Conservation (phyloP, 2,329 filamentous ascomycete genomes). For the Aspergillus sp. region DNA sequence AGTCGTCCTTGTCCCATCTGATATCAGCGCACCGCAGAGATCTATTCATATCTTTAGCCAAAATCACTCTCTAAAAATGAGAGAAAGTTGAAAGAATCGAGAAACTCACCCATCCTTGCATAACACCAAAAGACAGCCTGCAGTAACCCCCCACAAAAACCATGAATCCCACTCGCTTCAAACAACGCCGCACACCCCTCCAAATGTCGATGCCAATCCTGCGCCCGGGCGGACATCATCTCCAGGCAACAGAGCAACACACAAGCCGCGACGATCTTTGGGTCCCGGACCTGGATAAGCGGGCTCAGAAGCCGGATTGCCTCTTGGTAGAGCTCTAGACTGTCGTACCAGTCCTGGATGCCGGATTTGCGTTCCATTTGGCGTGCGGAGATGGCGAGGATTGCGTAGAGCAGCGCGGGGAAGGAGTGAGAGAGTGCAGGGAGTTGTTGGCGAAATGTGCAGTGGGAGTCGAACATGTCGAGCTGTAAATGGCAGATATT, state of each 20-base stretch:
- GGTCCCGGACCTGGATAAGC: slow-evolving; percentile 48
- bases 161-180: slow-evolving; percentile 52
- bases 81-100: neutral
- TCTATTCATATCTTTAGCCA: slow-evolving; percentile 36
- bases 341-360: slow-evolving; percentile 47
- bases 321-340: slow-evolving; percentile 55
- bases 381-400: slow-evolving; percentile 55
- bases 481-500: slow-evolving; percentile 35
- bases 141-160: slow-evolving; percentile 51
- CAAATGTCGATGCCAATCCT: slow-evolving; percentile 57
- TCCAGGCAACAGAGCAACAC: slow-evolving; percentile 57
- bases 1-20: slow-evolving; percentile 49
- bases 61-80: neutral
- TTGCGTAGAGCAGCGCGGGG: slow-evolving; percentile 48
- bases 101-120: slow-evolving; percentile 51
- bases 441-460: slow-evolving; percentile 54
- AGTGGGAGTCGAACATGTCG: slow-evolving; percentile 57
- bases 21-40: slow-evolving; percentile 57
- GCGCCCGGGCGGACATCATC: slow-evolving; percentile 50
- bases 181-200: slow-evolving; percentile 58
- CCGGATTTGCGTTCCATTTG: slow-evolving; percentile 54
- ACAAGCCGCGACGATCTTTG: slow-evolving; percentile 53
- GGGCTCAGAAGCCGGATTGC: slow-evolving; percentile 52
- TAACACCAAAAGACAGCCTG: slow-evolving; percentile 61
- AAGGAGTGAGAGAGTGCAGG: slow-evolving; percentile 50